These are phyloP conservation scores for Diaporthe amygdali DNA, from an alignment of 2,329 filamentous ascomycete species.

Conservation along the genomic window DNA sequence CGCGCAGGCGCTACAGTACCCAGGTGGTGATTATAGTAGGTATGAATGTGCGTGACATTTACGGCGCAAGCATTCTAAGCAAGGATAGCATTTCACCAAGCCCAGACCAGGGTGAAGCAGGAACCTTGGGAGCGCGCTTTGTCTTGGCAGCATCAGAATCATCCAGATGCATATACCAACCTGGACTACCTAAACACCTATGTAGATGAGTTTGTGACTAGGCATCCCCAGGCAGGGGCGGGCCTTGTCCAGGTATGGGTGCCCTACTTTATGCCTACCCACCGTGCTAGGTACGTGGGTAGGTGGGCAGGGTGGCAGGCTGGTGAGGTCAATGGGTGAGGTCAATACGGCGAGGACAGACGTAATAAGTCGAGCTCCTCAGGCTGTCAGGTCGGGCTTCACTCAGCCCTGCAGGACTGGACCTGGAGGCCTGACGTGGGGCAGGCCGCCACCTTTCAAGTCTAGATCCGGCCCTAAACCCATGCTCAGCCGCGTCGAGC, in stretches of 20 bases:
- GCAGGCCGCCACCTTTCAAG: neutral
- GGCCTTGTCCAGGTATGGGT: too few relatives aligned
- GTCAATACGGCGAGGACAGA: neutral
- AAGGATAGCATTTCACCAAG: neutral
- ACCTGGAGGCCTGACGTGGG: conserved; percentile 8
- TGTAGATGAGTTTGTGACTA: neutral
- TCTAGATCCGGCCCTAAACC: conserved; percentile 9
- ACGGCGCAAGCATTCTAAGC: neutral
- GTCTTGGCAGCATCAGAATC: conserved; percentile 1
- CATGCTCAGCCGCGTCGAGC: neutral
- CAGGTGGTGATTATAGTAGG: too few relatives aligned
- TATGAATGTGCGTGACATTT: neutral
- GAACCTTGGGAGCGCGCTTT: neutral
- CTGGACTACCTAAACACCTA: neutral
- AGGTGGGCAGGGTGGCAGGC: too few relatives aligned
- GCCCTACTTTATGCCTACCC: too few relatives aligned
- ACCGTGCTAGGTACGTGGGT: too few relatives aligned
- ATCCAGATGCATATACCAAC: neutral
- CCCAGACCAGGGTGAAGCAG: neutral
- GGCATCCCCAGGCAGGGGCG: neutral
- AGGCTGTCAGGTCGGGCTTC: neutral
- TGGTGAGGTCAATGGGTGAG: neutral
- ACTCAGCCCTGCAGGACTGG: conserved; percentile 13
- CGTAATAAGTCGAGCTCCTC: neutral
- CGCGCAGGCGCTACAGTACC: neutral